Evolutionary conservation across 306 rosid species (phyloP).

Genomic region (Senna tora): DNA sequence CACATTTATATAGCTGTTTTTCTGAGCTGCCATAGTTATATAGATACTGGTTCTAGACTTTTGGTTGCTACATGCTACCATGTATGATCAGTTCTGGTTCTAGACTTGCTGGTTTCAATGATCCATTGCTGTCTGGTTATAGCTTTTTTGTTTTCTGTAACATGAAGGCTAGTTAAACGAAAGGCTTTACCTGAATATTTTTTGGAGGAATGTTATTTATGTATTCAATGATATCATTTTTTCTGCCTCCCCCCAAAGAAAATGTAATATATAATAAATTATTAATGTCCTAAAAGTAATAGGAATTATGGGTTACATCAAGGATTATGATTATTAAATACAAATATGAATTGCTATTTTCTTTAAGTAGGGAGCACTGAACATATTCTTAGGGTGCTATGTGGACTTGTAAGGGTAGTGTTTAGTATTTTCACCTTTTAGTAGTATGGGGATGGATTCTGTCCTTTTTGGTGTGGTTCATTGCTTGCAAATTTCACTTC

Average conservation of each 20-base stretch:
- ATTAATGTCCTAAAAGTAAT: not conserved
- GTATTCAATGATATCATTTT: not conserved
- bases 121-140: not conserved
- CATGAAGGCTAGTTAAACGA: not conserved
- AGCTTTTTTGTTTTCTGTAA: not conserved
- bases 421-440: not conserved
- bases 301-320: not conserved
- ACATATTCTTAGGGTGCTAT: not conserved
- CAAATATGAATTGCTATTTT: not conserved
- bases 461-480: not conserved
- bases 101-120: not conserved
- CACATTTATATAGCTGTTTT: not conserved
- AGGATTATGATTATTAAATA: not conserved
- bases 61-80: slow-evolving; percentile 7
- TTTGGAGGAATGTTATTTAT: not conserved
- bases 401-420: not conserved
- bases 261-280: not conserved
- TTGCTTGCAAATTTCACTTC: not conserved
- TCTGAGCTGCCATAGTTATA: not conserved
- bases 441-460: not conserved
- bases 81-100: slow-evolving; percentile 16
- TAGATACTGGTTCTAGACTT: not conserved
- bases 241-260: not conserved
- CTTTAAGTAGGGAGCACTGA: not conserved
- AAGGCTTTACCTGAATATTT: not conserved